Base-by-base conservation (phyloP, 2,329 filamentous ascomycete genomes). In the Trichoderma oligosporum region DNA sequence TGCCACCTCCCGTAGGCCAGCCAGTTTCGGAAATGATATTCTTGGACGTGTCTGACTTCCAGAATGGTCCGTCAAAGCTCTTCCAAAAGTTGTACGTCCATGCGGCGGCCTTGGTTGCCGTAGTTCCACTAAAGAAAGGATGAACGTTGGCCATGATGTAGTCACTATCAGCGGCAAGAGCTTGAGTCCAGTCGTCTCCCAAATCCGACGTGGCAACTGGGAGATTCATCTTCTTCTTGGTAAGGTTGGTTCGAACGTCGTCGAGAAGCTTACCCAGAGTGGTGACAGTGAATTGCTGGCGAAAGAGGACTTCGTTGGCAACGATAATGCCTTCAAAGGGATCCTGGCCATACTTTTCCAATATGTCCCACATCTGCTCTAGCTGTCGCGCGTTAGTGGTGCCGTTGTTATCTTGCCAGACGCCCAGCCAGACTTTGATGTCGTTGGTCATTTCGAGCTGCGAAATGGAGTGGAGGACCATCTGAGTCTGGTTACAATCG, bases 111-210 rank as follows among this genome's bases (percentile, higher is more conserved):
- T 81, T 70, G 2, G 82, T 76, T 2, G 85, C 86, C 0, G 81
- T 76, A 11, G 90, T 84, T 45, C 93, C 93, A 0, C 86, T 88
- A 68, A 97, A 97, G 79, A 97, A 97, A 0, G 94, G 93, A 69
- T 97, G 94, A 55, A 97, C 89, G 69, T 97, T 97, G 64, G 90
- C 88, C 92, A 97, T 97, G 72, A 97, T 85, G 66, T 89, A 86
- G 71, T 97, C 92, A 39, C 90, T 88, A 51, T 84, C 79, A 4
- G 74, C 65, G 0, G 88, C 88, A 16, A 97, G 82, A 2, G 79
- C 76, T 0, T 79, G 67, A 2, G 84, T 87, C 93, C 93, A 97
- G 66, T 93, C 88, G 66, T 94, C 87, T 24, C 93, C 93, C 0
- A 97, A 79, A 69, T 97, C 93, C 0, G 89, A 91, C 0, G 91